Evolutionary conservation across 352 stramenopile species (phyloP).

Genomic region (Peronospora tabacina): DNA sequence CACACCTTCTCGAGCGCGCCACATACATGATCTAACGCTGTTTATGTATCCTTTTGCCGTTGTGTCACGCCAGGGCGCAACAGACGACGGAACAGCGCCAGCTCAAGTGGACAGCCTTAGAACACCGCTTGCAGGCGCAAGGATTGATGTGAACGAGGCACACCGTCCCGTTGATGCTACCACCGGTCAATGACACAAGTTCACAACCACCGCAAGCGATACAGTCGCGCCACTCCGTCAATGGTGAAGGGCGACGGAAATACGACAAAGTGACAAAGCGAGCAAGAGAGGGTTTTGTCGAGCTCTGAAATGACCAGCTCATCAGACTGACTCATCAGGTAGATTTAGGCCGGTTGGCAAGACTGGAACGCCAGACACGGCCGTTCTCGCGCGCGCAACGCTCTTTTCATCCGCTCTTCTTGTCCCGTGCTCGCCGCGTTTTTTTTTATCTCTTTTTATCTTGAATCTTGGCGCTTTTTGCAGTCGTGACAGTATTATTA

Average conservation of each 20-base stretch:
- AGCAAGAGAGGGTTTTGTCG: constrained; percentile 4
- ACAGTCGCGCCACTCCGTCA: constrained; percentile 1
- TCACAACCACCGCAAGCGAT: constrained; percentile 18
- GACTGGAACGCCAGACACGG: constrained; percentile 9
- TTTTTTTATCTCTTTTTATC: constrained; percentile 13
- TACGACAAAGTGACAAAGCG: constrained; percentile 7
- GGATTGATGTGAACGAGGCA: constrained; percentile 19
- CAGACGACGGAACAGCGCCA: constrained; percentile 44
- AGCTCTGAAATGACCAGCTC: constrained; percentile 2
- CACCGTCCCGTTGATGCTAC: constrained; percentile 3
- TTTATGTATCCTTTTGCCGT: constrained; percentile 1
- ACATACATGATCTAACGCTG: constrained; percentile 4
- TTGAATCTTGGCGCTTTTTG: constrained; percentile 2
- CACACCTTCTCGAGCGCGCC: constrained; percentile 1
- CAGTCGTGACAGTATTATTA: constrained; percentile 5
- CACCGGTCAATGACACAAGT: constrained; percentile 15
- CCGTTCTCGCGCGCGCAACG: neutral
- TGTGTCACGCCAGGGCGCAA: constrained; percentile 12
- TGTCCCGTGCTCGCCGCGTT: constrained; percentile 8
- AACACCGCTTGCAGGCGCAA: constrained; percentile 37
- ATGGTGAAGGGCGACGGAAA: constrained; percentile 8
- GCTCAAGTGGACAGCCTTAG: constrained; percentile 43
- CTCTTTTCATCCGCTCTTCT: constrained; percentile 1
- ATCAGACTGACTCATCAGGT: constrained; percentile 8
- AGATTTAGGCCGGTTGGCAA: constrained; percentile 14